Conservation (phyloP, 225 moss, liverwort and hornwort genomes). For the Marchantia paleacea region DNA sequence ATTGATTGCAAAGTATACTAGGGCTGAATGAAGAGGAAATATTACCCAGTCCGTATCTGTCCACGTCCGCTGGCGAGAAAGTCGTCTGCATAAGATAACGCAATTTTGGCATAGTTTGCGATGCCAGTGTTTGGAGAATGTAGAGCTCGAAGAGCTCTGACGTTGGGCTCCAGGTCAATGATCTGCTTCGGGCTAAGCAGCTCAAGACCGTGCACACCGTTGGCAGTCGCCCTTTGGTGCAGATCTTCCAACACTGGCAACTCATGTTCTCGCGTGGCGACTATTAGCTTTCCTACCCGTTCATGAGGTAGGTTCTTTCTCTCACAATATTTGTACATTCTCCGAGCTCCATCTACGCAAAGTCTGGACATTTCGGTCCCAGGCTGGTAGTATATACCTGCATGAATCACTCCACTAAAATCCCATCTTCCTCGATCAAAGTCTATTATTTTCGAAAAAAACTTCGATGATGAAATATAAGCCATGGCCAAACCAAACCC, state of each 20-base stretch:
- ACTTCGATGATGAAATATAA: no score
- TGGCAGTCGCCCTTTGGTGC: conserved; percentile 52
- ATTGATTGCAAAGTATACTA: no score
- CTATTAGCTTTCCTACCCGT: conserved; percentile 77
- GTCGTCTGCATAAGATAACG: conserved; percentile 62
- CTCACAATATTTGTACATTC: conserved; percentile 78
- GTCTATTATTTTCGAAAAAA: neutral
- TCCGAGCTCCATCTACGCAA: conserved; percentile 60
- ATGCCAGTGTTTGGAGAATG: conserved; percentile 87
- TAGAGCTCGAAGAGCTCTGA: conserved; percentile 63
- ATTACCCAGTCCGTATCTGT: conserved; percentile 69
- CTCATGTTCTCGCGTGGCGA: conserved; percentile 67
- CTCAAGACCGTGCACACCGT: conserved; percentile 78
- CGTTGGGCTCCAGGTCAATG: conserved; percentile 68
- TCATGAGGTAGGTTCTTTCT: conserved; percentile 64
- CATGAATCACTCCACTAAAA: conserved; percentile 85
- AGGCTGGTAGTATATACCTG: conserved; percentile 83
- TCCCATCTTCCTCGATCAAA: neutral
- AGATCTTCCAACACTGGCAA: conserved; percentile 65
- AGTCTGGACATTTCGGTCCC: conserved; percentile 80
- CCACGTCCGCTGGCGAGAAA: conserved; percentile 57
- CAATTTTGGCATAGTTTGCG: conserved; percentile 63
- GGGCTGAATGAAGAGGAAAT: neutral
- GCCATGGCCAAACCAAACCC: no score
- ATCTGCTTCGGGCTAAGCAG: conserved; percentile 62